Conservation (phyloP, 2,329 filamentous ascomycete genomes). For the Curvularia spicifera region DNA sequence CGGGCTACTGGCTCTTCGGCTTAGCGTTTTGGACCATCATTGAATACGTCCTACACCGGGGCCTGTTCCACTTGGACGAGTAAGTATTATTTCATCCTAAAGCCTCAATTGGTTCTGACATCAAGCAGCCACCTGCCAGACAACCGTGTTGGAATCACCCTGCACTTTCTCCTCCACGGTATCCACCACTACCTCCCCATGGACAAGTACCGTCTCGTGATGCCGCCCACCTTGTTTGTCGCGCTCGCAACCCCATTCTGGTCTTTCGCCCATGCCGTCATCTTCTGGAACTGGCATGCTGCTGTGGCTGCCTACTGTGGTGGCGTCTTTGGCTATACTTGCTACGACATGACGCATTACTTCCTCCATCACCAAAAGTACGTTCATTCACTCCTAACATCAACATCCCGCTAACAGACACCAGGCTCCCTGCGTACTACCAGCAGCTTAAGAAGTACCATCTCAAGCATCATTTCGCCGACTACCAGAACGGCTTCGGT, state of each 20-base stretch:
- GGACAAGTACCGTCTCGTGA: constrained; percentile 96
- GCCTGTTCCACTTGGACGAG: constrained; percentile 92
- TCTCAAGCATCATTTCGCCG: constrained; percentile 94
- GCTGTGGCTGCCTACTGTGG: constrained; percentile 82
- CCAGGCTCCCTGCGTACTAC: constrained; percentile 82
- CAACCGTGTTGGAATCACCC: constrained; percentile 82
- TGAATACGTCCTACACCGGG: constrained; percentile 88
- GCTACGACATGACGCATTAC: constrained; percentile 97
- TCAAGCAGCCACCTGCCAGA: constrained; percentile 78
- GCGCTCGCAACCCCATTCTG: constrained; percentile 88
- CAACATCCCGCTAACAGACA: constrained; percentile 15
- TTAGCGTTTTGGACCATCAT: constrained; percentile 84
- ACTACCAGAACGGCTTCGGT: constrained; percentile 96
- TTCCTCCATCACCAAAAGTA: constrained; percentile 94
- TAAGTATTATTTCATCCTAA: constrained; percentile 58
- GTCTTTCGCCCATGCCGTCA: constrained; percentile 82
- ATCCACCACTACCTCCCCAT: constrained; percentile 99
- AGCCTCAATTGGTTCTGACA: constrained; percentile 14
- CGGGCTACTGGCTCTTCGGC: constrained; percentile 72
- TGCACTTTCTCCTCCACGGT: constrained; percentile 93
- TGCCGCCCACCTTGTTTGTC: constrained; percentile 90
- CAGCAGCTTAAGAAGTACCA: constrained; percentile 96
- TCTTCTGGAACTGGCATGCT: constrained; percentile 84
- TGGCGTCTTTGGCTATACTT: constrained; percentile 92
- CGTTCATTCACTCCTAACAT: constrained; percentile 39